A percentile compares a stretch with the other conserved stretches of the same genome.
Evolutionary conservation across 2,329 filamentous ascomycete species (phyloP).

Genomic region (Alternaria conjuncta): DNA sequence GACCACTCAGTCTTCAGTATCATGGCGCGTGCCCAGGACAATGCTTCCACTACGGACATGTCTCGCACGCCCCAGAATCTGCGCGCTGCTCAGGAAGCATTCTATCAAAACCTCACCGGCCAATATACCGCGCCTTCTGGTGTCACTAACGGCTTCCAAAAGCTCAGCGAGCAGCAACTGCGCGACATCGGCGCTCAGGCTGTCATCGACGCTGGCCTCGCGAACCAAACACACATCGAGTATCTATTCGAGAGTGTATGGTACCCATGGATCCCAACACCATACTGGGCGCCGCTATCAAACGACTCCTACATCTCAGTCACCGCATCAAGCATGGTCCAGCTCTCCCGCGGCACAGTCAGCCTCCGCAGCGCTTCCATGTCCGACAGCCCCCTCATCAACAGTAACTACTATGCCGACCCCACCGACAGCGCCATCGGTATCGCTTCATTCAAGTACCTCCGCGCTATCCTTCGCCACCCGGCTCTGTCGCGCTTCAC

Average conservation of each 20-base stretch:
- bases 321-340: conserved; percentile 32
- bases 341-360: conserved; percentile 47
- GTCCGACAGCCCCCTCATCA: conserved; percentile 40
- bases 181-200: conserved; percentile 27
- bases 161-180: conserved; percentile 20
- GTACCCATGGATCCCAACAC: conserved; percentile 35
- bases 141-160: conserved; percentile 42
- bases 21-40: conserved; percentile 31
- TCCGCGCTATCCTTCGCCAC: conserved; percentile 35
- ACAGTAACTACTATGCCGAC: conserved; percentile 46
- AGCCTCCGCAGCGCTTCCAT: conserved; percentile 39
- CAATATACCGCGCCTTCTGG: conserved; percentile 42
- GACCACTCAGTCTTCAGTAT: conserved; percentile 37
- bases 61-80: conserved; percentile 29
- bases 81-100: conserved; percentile 32
- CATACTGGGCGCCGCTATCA: conserved; percentile 38
- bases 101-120: conserved; percentile 36
- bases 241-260: conserved; percentile 33
- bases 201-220: conserved; percentile 21
- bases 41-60: conserved; percentile 32
- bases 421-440: conserved; percentile 42
- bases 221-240: conserved; percentile 39
- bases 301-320: conserved; percentile 46
- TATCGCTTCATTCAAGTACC: conserved; percentile 42
- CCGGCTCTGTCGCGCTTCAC: conserved; percentile 24